A percentile compares a stretch with the other conserved stretches of the same genome.
Conservation (phyloP, 352 stramenopile species). For the Pythium guiyangense region DNA sequence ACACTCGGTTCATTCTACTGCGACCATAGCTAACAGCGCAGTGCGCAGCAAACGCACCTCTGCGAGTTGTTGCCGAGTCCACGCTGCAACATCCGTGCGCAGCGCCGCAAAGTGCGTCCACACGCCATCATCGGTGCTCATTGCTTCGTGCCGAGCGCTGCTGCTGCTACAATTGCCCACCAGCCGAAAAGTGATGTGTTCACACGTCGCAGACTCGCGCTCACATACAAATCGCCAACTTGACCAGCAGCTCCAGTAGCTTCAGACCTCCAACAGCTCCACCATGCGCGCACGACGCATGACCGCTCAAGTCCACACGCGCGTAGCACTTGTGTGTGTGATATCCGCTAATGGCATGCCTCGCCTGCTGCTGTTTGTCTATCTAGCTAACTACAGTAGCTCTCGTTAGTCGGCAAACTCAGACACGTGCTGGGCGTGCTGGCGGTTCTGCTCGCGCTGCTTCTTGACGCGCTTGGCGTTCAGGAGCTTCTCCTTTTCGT, state of each 20-base stretch:
- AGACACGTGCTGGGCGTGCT: slow-evolving; percentile 67
- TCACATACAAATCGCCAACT: neutral
- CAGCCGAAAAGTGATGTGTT: slow-evolving; percentile 2
- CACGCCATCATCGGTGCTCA: neutral
- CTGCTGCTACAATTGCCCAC: slow-evolving; percentile 11
- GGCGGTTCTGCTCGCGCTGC: slow-evolving; percentile 50
- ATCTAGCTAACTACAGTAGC: neutral
- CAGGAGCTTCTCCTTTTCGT: slow-evolving; percentile 62
- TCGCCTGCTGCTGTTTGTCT: neutral
- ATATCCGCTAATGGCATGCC: neutral
- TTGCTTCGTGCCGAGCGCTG: neutral
- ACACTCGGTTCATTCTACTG: neutral
- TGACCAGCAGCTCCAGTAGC: neutral
- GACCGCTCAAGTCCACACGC: too few species aligned
- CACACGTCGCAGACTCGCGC: slow-evolving; percentile 13
- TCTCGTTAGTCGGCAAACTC: slow-evolving; percentile 62
- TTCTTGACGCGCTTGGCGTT: slow-evolving; percentile 58
- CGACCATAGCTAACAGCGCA: neutral
- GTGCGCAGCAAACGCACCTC: slow-evolving; percentile 10
- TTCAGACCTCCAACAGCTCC: too few species aligned
- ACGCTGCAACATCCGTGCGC: slow-evolving; percentile 25
- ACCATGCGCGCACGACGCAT: too few species aligned
- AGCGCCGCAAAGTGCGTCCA: slow-evolving; percentile 55
- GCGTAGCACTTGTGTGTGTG: too few species aligned
- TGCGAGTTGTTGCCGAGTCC: slow-evolving; percentile 15